Conservation (phyloP, 2,329 filamentous ascomycete genomes). For the Verticillium nonalfalfae region DNA sequence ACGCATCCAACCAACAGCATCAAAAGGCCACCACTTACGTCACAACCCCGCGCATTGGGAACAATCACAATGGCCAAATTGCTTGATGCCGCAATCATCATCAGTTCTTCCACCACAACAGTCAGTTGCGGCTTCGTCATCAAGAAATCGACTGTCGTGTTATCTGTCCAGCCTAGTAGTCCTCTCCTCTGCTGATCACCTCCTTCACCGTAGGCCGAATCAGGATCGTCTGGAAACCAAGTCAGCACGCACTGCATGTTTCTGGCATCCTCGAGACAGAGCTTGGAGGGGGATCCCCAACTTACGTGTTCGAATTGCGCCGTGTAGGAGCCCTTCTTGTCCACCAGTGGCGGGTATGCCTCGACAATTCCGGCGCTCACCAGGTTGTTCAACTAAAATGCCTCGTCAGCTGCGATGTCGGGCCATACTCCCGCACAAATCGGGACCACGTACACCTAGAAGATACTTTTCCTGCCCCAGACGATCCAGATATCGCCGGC, state of each 20-base stretch:
- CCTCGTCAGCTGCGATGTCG: constrained; percentile 13
- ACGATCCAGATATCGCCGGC: constrained; percentile 82
- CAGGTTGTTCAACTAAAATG: constrained; percentile 69
- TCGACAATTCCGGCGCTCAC: constrained; percentile 81
- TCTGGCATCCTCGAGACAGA: constrained; percentile 7
- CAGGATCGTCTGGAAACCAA: constrained; percentile 56
- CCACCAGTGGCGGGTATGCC: constrained; percentile 80
- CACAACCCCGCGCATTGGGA: not conserved
- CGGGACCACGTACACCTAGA: constrained; percentile 58
- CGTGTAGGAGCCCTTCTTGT: constrained; percentile 91
- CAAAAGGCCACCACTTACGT: not conserved
- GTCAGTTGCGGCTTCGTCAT: not conserved
- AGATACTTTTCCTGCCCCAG: constrained; percentile 94
- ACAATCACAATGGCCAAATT: not conserved
- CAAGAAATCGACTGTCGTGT: not conserved
- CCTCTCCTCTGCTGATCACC: constrained; percentile 78
- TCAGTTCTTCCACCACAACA: not conserved
- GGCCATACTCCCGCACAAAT: constrained; percentile 22
- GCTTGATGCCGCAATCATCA: not conserved
- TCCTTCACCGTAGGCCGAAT: constrained; percentile 79
- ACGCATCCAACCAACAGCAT: not conserved
- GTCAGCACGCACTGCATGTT: not conserved
- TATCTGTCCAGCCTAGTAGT: constrained; percentile 51
- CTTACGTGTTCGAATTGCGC: constrained; percentile 92
- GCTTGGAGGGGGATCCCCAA: constrained; percentile 14